phyloP scores from a whole-genome alignment of 73 alveolate genomes.

The Symbiodinium natans region DNA sequence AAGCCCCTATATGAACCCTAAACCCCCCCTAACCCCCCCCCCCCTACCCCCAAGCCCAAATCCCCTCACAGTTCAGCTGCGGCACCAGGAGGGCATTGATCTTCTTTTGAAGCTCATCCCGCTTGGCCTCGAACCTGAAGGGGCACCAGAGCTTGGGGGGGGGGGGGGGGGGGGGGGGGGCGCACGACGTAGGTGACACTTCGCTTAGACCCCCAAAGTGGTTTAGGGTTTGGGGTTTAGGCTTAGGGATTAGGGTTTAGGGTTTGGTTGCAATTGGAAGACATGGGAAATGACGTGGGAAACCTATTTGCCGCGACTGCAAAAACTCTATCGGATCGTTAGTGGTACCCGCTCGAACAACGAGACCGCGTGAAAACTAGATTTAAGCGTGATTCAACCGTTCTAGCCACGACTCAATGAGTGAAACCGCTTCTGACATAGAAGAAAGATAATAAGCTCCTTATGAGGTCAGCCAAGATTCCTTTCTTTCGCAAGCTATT shows the following conservation, averaged over 20 bases:
- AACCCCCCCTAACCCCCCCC: no score
- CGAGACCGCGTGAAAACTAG: neutral
- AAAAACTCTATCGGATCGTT: neutral
- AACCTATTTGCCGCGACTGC: no score
- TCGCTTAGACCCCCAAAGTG: no score
- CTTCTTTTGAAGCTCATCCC: slow-evolving; percentile 62
- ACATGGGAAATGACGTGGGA: no score
- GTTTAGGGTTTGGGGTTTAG: neutral
- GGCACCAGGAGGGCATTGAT: slow-evolving; percentile 35
- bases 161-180: no score
- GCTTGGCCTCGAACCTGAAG: slow-evolving; percentile 51
- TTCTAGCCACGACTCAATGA: neutral
- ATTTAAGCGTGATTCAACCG: no score
- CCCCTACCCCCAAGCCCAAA: neutral
- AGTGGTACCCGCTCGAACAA: neutral
- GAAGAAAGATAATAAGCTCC: neutral
- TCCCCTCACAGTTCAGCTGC: neutral
- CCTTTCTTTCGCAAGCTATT: no score
- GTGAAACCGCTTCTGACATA: neutral
- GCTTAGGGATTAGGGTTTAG: no score
- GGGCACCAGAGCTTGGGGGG: neutral
- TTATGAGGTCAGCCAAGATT: neutral
- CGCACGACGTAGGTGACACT: no score
- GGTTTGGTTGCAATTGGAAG: no score
- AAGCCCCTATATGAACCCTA: no score